Base-by-base conservation (phyloP, 176 grass and related monocot species). In the Triticum turgidum region DNA sequence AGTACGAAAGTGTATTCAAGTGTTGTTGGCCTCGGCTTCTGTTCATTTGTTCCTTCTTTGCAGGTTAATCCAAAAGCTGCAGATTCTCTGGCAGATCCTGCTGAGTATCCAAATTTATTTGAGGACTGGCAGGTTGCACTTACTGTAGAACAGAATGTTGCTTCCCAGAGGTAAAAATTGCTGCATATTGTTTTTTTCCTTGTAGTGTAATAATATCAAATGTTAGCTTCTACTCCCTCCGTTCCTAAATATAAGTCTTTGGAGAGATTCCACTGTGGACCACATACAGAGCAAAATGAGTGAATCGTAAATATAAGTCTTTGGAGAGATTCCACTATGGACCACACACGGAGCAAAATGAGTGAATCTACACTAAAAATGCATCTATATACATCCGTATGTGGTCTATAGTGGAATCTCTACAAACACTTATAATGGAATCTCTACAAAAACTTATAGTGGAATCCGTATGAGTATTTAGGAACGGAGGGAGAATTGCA, bases 11-110 rank as follows among this genome's bases (percentile, higher is more conserved):
- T 29, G 0, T 20, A 34, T 79, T 59, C 18, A 65, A 33, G 30
- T 70, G 38, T 59, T 49, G 37, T 88, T 25, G 10, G 20, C 12
- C 35, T 61, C 49, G 87, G n/a, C 52, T 79, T 80, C 5, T 58
- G 9, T 54, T 87, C 35, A 35, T 61, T 4, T 84, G 39, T 71
- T 62, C 34, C 37, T 83, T 90, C 11, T 84, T 47, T 84, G 41
- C 72, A 98, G 97, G 87, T 96, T 56, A 98, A 96, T 82, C 88
- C 89, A 63, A 98, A 98, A 92, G 97, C 97, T 85, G 94, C 97
- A 5, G 97, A 98, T 68, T 96, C 97, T 89, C 85, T 98, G 33
- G 97, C 97, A 87, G 97, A 98, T 90, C 97, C 97, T 82, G 83
- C 86, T 30, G 97, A 98, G 80, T 98, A 96, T 76, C 94, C 97